Base-by-base conservation (phyloP, 768 basidiomycete genomes). In the Leccinum arenicola region DNA sequence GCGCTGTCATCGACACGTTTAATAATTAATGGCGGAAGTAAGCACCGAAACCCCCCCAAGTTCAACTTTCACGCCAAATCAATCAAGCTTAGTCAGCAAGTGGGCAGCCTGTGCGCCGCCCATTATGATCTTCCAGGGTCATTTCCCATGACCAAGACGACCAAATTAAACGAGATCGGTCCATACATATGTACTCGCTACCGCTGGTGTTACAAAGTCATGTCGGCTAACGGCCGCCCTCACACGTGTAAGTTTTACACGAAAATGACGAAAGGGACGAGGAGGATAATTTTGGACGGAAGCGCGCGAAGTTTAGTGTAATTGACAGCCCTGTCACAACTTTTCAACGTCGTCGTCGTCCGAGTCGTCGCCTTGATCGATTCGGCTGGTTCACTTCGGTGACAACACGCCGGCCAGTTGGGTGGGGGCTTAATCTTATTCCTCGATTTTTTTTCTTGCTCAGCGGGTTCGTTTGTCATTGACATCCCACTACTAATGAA, bases 241-340 rank as follows among this genome's bases (percentile, higher is more conserved):
- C 59, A 52, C 59, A 59, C 59, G 59, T 17, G 51, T 12, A 35
- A 45, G 21, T 29, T 49, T 38, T n/a, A 52, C 48, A 47, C 43
- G 35, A 38, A 19, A 38, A 29, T 50, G 58, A 43, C 57, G 43
- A 10, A 23, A 57, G 27, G 54, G 54, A 27, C 43, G 43, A 45
- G 11, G n/a, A 36, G 23, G 19, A 48, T 48, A 48, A 19, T 45
- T 48, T 48, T 23, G 47, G 14, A 21, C 43, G n/a, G 33, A 58
- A 48, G 57, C 57, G 61, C 58, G 54, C 43, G 43, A 48, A 56
- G 27, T 51, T 58, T 61, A 53, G 23, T 53, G 62, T 64, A 61
- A 65, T 64, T 40, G 64, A 65, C 64, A 55, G 63, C 33, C 63
- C 56, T 60, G 63, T 64, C 63, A 33, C 27, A 17, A 15, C 21